Evolutionary conservation across 2,329 filamentous ascomycete species (phyloP).

Genomic region (Colletotrichum truncatum): DNA sequence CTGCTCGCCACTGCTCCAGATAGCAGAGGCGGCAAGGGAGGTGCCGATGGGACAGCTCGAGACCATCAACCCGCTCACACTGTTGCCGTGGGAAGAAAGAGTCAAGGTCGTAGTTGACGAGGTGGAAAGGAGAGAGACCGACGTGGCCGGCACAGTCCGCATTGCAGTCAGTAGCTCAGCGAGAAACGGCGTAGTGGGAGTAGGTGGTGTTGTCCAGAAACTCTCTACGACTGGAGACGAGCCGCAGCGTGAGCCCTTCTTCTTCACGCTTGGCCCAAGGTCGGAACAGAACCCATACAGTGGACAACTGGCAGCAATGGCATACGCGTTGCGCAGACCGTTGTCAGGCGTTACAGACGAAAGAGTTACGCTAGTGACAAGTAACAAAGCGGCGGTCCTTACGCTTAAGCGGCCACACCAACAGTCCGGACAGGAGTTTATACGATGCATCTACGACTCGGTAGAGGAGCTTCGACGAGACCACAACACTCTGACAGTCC

Average conservation of each 20-base stretch:
- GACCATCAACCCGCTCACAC: background rate
- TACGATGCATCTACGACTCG: no score
- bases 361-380: background rate
- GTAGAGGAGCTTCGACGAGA: no score
- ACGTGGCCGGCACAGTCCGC: background rate
- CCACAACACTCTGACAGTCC: no score
- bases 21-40: background rate
- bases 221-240: background rate
- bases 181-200: background rate
- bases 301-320: background rate
- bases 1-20: background rate
- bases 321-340: background rate
- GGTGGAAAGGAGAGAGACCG: background rate
- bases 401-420: no score
- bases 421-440: no score
- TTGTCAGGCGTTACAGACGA: background rate
- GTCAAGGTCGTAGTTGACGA: background rate
- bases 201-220: background rate
- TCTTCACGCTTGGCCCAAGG: background rate
- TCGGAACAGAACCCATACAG: background rate
- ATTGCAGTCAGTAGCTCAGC: background rate
- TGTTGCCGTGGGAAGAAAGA: background rate
- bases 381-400: background rate
- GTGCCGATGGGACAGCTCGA: background rate
- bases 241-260: no score